Percentiles rank a stretch among this genome's conserved stretches.
Evolutionary conservation across 2,329 filamentous ascomycete genomes (phyloP).

Genomic region (Xylaria sp.): DNA sequence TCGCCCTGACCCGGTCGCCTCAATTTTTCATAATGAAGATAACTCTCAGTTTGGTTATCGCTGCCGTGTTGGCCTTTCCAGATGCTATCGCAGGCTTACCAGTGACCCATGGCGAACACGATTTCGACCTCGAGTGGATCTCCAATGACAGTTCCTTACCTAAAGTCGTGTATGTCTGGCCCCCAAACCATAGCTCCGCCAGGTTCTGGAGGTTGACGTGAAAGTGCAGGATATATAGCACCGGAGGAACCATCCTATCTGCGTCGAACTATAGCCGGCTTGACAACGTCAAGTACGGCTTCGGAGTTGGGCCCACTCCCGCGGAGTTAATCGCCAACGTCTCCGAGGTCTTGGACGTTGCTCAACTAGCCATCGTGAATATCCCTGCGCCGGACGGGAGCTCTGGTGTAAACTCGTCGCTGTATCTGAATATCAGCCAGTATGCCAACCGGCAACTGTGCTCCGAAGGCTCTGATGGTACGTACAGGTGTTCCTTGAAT

Average conservation of each 20-base stretch:
- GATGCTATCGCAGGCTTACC: too few relatives aligned
- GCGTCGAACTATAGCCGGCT: constrained; percentile 40
- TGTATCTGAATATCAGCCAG: constrained; percentile 39
- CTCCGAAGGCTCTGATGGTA: constrained; percentile 31
- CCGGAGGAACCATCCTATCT: constrained; percentile 38
- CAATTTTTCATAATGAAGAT: too few relatives aligned
- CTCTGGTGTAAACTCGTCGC: constrained; percentile 36
- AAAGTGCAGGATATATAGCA: constrained; percentile 27
- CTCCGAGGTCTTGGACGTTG: constrained; percentile 37
- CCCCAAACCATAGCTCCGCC: not conserved
- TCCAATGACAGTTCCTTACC: constrained; percentile 31
- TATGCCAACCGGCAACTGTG: constrained; percentile 38
- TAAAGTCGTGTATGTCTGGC: constrained; percentile 31
- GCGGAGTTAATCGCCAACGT: constrained; percentile 36
- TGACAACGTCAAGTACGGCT: constrained; percentile 39
- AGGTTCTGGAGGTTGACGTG: not conserved
- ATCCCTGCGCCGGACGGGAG: constrained; percentile 35
- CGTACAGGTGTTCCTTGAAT: too few relatives aligned
- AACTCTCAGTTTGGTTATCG: too few relatives aligned
- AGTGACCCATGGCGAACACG: not conserved
- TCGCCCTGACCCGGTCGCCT: too few relatives aligned
- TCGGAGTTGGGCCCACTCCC: constrained; percentile 29
- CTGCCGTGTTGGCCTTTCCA: too few relatives aligned
- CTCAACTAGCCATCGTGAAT: constrained; percentile 35
- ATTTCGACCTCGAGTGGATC: constrained; percentile 26